Evolutionary conservation across 2,329 filamentous ascomycete genomes (phyloP).

Genomic region (Botryotinia convoluta): DNA sequence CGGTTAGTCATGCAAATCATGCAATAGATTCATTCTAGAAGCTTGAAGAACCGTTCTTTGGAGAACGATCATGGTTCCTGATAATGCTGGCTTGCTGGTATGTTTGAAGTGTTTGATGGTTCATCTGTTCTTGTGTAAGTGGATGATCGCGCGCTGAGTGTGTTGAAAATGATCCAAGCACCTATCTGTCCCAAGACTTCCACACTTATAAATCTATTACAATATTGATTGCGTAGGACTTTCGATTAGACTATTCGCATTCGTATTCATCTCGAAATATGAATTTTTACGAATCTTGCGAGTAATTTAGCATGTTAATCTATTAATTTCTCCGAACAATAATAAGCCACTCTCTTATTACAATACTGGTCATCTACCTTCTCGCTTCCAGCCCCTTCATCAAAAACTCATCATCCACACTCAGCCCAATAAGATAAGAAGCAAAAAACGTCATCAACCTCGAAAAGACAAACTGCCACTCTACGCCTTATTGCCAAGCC

Average conservation of each 20-base stretch:
- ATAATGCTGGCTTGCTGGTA: neutral
- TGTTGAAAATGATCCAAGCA: neutral
- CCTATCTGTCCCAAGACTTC: neutral
- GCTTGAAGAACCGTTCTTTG: neutral
- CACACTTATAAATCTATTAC: neutral
- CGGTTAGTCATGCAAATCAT: neutral
- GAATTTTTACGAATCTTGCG: neutral
- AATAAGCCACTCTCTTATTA: neutral
- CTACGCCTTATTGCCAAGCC: slow-evolving; percentile 2
- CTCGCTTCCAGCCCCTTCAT: slow-evolving; percentile 15
- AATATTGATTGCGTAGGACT: neutral
- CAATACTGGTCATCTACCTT: neutral
- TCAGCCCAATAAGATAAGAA: neutral
- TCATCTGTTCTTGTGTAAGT: neutral
- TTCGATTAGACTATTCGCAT: neutral
- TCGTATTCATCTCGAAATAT: neutral
- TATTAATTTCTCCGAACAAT: neutral
- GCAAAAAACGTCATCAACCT: slow-evolving; percentile 7
- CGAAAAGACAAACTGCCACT: neutral
- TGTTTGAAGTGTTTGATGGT: neutral
- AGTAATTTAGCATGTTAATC: neutral
- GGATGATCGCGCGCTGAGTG: neutral
- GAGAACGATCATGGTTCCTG: neutral
- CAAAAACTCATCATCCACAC: neutral
- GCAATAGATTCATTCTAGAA: slow-evolving; percentile 9